phyloP scores from a whole-genome alignment of 129 eudicot species.

The sunflower (Helianthus annuus) region HanXRQr2.0-SUNRISE NC_035447.2:134110577-134111076 shows the following conservation, averaged over 20 bases:
- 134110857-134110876: no score
- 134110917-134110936: neutral
- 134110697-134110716: slow-evolving; percentile 47
- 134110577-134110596: slow-evolving; percentile 17
- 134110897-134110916: neutral
- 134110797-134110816: slow-evolving; percentile 47
- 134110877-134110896: no score
- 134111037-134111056: neutral
- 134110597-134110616: neutral
- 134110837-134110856: no score
- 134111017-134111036: no score
- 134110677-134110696: slow-evolving; percentile 63
- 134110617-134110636: slow-evolving; percentile 5
- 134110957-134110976: neutral
- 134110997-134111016: slow-evolving; percentile 6
- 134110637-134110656: neutral
- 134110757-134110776: slow-evolving; percentile 45
- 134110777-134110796: slow-evolving; percentile 40
- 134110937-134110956: neutral
- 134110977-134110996: neutral
- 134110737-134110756: slow-evolving; percentile 41
- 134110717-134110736: slow-evolving; percentile 56
- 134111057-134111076: no score
- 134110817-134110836: no score
- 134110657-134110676: slow-evolving; percentile 71